Conservation (phyloP, 495 filamentous ascomycete species). For the Penicillium pancosmium region DNA sequence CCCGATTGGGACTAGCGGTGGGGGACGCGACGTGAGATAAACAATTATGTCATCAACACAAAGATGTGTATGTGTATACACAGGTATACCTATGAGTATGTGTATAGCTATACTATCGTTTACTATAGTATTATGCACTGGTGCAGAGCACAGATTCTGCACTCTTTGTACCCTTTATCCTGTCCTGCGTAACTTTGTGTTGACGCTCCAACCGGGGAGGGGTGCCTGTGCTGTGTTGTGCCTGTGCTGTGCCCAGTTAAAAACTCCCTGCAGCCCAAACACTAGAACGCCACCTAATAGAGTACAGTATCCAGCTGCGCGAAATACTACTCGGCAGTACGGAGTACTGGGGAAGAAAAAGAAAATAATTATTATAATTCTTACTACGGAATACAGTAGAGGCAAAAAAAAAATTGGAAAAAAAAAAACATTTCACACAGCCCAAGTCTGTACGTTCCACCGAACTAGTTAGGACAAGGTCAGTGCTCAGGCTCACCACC, state of each 20-base stretch:
- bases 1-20: conserved; percentile 29
- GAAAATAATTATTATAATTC: background rate
- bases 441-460: too few relatives aligned
- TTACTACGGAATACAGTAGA: too few relatives aligned
- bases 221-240: too few relatives aligned
- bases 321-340: background rate
- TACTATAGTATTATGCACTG: too few relatives aligned
- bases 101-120: too few relatives aligned
- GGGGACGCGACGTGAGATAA: conserved; percentile 37
- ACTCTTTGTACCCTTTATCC: background rate
- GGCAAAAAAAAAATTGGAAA: background rate
- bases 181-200: background rate
- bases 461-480: too few relatives aligned
- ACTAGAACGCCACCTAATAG: background rate
- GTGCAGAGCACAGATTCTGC: too few relatives aligned
- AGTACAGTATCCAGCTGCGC: background rate
- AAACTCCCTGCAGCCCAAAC: background rate
- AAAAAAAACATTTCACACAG: too few relatives aligned
- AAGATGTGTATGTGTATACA: too few relatives aligned
- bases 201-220: conserved; percentile 2
- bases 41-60: conserved; percentile 27
- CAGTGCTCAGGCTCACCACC: too few relatives aligned
- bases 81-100: background rate
- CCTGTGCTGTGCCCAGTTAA: background rate
- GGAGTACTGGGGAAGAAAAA: too few relatives aligned